Conservation (phyloP, 257 asterid species). For the Gentiana dahurica region DNA sequence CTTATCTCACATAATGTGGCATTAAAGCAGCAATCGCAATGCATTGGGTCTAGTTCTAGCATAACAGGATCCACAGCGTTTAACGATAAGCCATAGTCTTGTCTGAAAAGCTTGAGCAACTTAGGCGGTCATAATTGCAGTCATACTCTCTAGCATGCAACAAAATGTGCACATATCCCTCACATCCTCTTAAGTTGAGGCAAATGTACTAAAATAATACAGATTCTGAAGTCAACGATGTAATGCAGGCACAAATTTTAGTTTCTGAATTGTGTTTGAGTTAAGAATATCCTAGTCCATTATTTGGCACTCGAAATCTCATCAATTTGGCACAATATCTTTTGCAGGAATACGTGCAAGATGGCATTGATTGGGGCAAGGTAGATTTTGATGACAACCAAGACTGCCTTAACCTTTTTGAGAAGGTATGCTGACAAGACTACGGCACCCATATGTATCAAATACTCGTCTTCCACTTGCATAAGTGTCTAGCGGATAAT, state of each 20-base stretch:
- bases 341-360: conserved; percentile 86
- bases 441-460: conserved; percentile 1
- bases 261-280: neutral
- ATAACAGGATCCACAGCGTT: too few species aligned
- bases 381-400: conserved; percentile 98
- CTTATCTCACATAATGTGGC: too few species aligned
- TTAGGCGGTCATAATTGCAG: too few species aligned
- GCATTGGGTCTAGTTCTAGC: too few species aligned
- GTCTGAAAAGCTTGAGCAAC: too few species aligned
- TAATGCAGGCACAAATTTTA: neutral
- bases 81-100: too few species aligned
- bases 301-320: neutral
- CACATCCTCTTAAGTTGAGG: too few species aligned
- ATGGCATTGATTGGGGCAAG: conserved; percentile 97
- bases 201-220: too few species aligned
- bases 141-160: too few species aligned
- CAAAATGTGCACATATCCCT: too few species aligned
- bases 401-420: conserved; percentile 90
- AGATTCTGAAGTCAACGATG: too few species aligned
- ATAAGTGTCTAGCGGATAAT: neutral
- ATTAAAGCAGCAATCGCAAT: too few species aligned
- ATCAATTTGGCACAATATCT: conserved; percentile 7
- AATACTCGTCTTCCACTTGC: neutral
- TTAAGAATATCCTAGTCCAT: neutral
- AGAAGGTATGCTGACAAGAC: conserved; percentile 54